phyloP scores from a whole-genome alignment of 139 green algal genomes.

The Volvox africanus region DNA sequence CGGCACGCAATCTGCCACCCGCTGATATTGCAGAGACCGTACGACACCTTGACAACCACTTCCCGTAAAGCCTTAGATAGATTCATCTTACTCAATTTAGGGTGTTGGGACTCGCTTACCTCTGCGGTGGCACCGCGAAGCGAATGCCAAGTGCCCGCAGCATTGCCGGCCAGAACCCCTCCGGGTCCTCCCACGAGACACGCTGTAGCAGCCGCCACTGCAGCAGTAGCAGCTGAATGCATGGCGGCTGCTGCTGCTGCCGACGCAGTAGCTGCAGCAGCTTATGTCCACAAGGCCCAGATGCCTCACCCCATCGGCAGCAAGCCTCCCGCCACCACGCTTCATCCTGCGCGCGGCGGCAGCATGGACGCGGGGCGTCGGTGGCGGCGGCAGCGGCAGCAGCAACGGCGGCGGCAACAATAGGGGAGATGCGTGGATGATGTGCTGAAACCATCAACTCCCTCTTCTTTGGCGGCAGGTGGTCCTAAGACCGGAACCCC shows the following conservation, averaged over 20 bases:
- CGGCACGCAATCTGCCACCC: too few species aligned
- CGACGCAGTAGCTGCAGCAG: background rate
- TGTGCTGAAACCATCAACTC: too few species aligned
- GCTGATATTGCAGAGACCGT: too few species aligned
- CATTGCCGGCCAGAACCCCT: conserved; percentile 75
- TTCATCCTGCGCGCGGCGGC: too few species aligned
- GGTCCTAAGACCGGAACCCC: too few species aligned
- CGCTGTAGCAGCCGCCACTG: conserved; percentile 74
- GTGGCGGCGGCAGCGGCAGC: background rate
- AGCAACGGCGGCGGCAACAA: background rate
- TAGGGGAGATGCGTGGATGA: too few species aligned
- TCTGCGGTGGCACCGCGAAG: conserved; percentile 58
- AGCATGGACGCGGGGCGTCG: too few species aligned
- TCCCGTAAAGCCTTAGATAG: too few species aligned
- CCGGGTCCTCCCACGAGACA: conserved; percentile 67
- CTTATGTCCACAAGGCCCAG: conserved; percentile 1
- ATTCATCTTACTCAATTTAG: too few species aligned
- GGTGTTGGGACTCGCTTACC: conserved; percentile 10
- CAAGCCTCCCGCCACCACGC: background rate
- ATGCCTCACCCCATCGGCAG: background rate
- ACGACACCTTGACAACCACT: too few species aligned
- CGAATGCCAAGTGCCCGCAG: conserved; percentile 64
- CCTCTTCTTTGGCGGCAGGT: too few species aligned
- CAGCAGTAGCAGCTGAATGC: background rate
- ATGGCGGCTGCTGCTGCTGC: background rate